Percentiles rank a stretch among this genome's conserved stretches.
These are phyloP conservation scores for Panicum hallii DNA, from an alignment of 202 grass and related monocot species.

Conservation along the genomic window DNA sequence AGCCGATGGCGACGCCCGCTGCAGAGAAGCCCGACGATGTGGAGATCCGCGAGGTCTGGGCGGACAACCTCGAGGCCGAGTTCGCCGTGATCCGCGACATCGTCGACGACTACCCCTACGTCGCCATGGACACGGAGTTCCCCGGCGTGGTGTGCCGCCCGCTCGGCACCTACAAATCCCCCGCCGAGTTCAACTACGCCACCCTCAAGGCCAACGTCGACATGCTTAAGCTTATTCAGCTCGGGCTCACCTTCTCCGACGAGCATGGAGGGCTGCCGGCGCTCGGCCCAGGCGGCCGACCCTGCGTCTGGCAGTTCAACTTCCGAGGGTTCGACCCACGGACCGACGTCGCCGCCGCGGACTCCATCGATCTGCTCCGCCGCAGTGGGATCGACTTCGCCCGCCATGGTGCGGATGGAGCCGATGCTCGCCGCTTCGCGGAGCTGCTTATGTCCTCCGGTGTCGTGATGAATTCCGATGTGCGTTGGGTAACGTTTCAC, in stretches of 20 bases:
- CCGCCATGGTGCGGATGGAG: conserved; percentile 50
- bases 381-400: conserved; percentile 72
- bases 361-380: conserved; percentile 71
- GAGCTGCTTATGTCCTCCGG: conserved; percentile 74
- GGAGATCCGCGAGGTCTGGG: conserved; percentile 79
- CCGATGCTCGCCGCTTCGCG: conserved; percentile 53
- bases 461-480: conserved; percentile 50
- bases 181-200: conserved; percentile 74
- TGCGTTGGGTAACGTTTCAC: conserved; percentile 79
- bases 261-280: conserved; percentile 50
- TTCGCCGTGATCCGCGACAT: conserved; percentile 71
- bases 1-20: conserved; percentile 50
- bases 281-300: conserved; percentile 1
- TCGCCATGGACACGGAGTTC: conserved; percentile 87
- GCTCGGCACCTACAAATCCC: conserved; percentile 60
- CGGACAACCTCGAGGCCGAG: conserved; percentile 68
- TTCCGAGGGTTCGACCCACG: conserved; percentile 66
- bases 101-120: conserved; percentile 63
- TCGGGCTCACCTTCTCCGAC: conserved; percentile 78
- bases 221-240: conserved; percentile 79
- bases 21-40: conserved; percentile 62
- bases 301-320: conserved; percentile 80
- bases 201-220: conserved; percentile 81
- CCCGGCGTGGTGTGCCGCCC: conserved; percentile 74
- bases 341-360: conserved; percentile 54